These are phyloP conservation scores for Helianthus tuberosus DNA, from an alignment of 129 eudicot genomes.

Conservation along the genomic window DNA sequence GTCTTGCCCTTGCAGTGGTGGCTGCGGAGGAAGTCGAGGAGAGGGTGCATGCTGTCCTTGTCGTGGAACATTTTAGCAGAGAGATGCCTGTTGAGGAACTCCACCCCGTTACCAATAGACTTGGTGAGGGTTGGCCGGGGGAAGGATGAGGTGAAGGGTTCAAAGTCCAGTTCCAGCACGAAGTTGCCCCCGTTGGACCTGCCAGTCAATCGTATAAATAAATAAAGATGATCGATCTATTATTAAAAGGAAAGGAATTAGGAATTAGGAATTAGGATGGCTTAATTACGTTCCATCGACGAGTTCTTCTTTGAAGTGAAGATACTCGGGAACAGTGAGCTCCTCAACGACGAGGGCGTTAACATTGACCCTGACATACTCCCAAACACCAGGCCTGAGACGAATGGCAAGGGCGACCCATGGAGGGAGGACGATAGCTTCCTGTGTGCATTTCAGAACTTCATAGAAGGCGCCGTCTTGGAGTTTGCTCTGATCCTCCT, in stretches of 20 bases:
- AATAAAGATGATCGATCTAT: conserved; percentile 31
- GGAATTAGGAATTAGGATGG: too few species aligned
- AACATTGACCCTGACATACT: conserved; percentile 71
- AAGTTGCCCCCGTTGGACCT: conserved; percentile 66
- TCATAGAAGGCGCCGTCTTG: conserved; percentile 77
- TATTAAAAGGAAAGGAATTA: too few species aligned
- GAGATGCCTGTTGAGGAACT: conserved; percentile 93
- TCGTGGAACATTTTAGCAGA: conserved; percentile 98
- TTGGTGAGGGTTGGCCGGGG: conserved; percentile 90
- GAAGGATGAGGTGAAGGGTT: conserved; percentile 82
- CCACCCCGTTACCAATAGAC: conserved; percentile 95
- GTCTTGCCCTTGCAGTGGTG: conserved; percentile 90
- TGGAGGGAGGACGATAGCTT: conserved; percentile 83
- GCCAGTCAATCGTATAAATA: background rate
- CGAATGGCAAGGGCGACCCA: conserved; percentile 94
- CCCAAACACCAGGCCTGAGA: conserved; percentile 96
- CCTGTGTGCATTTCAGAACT: conserved; percentile 88
- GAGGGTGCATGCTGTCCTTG: conserved; percentile 94
- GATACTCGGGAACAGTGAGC: conserved; percentile 63
- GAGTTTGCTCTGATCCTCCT: conserved; percentile 52
- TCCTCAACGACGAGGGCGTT: conserved; percentile 68
- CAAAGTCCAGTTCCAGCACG: conserved; percentile 93
- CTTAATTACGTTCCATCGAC: conserved; percentile 44
- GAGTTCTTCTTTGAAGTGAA: conserved; percentile 80
- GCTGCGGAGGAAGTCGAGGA: conserved; percentile 78